These are phyloP conservation scores for Dipodascopsis tothii DNA, from an alignment of 805 yeast genomes.

Conservation along the genomic window DNA sequence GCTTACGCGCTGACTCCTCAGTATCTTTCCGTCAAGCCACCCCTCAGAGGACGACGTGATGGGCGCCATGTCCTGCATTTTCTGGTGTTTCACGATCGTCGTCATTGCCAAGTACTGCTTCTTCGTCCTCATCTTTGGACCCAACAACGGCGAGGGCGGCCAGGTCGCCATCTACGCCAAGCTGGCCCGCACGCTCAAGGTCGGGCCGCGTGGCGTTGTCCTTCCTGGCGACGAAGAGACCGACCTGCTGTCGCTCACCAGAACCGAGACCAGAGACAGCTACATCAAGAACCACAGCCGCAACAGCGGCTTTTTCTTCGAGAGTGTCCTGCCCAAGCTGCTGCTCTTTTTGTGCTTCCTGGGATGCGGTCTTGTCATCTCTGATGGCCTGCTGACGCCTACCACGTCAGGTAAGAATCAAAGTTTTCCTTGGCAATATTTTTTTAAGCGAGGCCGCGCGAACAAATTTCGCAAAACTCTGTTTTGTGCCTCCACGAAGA, in stretches of 20 bases:
- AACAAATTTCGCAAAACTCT: too few relatives aligned
- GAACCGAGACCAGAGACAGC: conserved; percentile 34
- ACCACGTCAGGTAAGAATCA: conserved; percentile 40
- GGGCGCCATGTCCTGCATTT: conserved; percentile 48
- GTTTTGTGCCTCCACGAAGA: too few relatives aligned
- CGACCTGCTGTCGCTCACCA: conserved; percentile 32
- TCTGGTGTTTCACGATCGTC: conserved; percentile 48
- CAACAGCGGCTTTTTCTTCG: conserved; percentile 25
- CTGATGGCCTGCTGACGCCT: conserved; percentile 57
- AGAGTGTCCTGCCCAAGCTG: conserved; percentile 26
- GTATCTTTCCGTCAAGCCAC: conserved; percentile 28
- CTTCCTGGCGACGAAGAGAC: conserved; percentile 33
- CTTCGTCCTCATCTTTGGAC: conserved; percentile 45
- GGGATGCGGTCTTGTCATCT: conserved; percentile 51
- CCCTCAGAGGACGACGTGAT: conserved; percentile 38
- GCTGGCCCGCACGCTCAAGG: conserved; percentile 42
- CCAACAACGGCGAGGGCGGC: conserved; percentile 57
- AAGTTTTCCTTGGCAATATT: neutral
- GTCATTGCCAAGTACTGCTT: conserved; percentile 47
- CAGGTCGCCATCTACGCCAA: conserved; percentile 58
- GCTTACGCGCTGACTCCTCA: neutral
- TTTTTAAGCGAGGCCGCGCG: too few relatives aligned
- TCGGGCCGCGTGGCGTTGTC: conserved; percentile 35
- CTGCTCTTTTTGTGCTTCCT: conserved; percentile 37
- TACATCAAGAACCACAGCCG: neutral